Evolutionary conservation across 371 early-diverging fungal genomes (phyloP).

Genomic region (Rhizopus stolonifer): DNA sequence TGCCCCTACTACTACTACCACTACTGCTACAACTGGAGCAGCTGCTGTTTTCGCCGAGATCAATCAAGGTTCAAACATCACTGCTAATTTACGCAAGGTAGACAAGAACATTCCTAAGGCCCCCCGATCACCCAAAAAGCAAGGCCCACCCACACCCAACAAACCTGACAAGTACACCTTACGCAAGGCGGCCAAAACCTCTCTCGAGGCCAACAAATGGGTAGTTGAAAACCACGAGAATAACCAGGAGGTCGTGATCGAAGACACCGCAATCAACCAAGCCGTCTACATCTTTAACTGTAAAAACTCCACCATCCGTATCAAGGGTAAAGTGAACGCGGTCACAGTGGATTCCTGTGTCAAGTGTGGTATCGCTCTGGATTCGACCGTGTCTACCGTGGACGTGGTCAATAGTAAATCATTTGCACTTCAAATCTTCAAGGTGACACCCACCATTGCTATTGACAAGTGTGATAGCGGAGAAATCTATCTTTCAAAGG

Average conservation of each 20-base stretch:
- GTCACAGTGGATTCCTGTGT: conserved; percentile 86
- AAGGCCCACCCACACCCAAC: conserved; percentile 64
- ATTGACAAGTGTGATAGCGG: conserved; percentile 94
- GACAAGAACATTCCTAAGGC: conserved; percentile 59
- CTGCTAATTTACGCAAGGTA: conserved; percentile 88
- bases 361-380: conserved; percentile 86
- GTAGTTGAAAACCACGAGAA: conserved; percentile 83
- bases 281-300: conserved; percentile 93
- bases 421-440: conserved; percentile 86
- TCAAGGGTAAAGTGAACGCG: conserved; percentile 91
- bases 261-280: conserved; percentile 82
- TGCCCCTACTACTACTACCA: no score
- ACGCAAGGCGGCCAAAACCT: conserved; percentile 79
- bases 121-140: conserved; percentile 35
- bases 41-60: conserved; percentile 84
- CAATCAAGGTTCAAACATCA: conserved; percentile 81
- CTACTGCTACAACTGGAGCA: conserved; percentile 48
- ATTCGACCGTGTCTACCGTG: conserved; percentile 82
- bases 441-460: conserved; percentile 79
- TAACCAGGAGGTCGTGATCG: conserved; percentile 74
- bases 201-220: conserved; percentile 93
- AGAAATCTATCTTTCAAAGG: conserved; percentile 82
- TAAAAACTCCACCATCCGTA: conserved; percentile 82
- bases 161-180: conserved; percentile 63
- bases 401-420: conserved; percentile 92